phyloP scores from a whole-genome alignment of 441 rosid genomes.

The Mallotus japonicus region DNA sequence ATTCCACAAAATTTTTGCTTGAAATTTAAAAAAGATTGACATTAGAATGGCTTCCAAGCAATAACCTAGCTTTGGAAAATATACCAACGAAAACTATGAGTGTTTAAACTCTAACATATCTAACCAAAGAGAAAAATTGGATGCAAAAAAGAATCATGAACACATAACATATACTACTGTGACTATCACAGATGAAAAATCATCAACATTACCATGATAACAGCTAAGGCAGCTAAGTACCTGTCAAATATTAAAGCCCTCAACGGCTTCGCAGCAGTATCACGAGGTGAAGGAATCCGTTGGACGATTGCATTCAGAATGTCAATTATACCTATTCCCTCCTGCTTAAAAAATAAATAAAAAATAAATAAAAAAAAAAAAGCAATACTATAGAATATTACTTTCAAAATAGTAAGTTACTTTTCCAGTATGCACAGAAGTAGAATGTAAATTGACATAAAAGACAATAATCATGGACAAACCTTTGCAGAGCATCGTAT shows the following conservation, averaged over 20 bases:
- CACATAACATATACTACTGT: not conserved
- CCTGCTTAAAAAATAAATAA: conserved; percentile 51
- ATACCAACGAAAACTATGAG: not conserved
- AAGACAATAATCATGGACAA: conserved; percentile 29
- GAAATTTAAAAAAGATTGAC: not conserved
- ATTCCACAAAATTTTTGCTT: not conserved
- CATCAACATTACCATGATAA: not conserved
- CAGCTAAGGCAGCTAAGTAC: conserved; percentile 39
- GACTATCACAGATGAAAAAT: not conserved
- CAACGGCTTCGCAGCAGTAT: conserved; percentile 59
- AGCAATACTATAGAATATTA: conserved; percentile 9
- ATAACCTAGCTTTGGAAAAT: not conserved
- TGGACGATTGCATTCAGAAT: conserved; percentile 78
- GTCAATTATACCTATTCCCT: conserved; percentile 85
- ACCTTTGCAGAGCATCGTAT: conserved; percentile 99
- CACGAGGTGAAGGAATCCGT: conserved; percentile 76
- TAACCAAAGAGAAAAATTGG: not conserved
- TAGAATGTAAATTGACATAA: not conserved
- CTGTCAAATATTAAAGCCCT: conserved; percentile 95
- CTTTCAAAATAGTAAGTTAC: conserved; percentile 9
- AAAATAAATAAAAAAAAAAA: no score
- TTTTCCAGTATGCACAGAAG: not conserved
- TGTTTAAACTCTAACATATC: not conserved
- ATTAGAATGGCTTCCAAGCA: conserved; percentile 1
- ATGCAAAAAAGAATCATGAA: not conserved